Evolutionary conservation across 2,329 filamentous ascomycete species (phyloP).

Genomic region (Waltergamsia citrina): DNA sequence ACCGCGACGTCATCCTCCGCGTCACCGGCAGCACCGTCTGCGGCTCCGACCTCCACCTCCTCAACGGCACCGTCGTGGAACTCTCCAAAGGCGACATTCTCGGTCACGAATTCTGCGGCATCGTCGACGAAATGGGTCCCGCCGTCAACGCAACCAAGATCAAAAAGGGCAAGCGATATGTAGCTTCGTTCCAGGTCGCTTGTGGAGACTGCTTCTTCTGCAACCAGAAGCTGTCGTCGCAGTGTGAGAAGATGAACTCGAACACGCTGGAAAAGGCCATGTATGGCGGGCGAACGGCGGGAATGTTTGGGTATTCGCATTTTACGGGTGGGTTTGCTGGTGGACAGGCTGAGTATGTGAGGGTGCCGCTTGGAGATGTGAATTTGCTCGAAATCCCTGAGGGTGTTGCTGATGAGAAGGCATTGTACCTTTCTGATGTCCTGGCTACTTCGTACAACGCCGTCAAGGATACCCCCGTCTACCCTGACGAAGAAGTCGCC

Average conservation of each 20-base stretch:
- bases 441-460: constrained; percentile 71
- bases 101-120: constrained; percentile 51
- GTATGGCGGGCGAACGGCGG: constrained; percentile 71
- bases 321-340: constrained; percentile 83
- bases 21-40: constrained; percentile 57
- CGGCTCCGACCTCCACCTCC: constrained; percentile 49
- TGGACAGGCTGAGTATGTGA: constrained; percentile 78
- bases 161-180: constrained; percentile 58
- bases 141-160: constrained; percentile 23
- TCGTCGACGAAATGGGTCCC: constrained; percentile 46
- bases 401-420: constrained; percentile 76
- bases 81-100: constrained; percentile 57
- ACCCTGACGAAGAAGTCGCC: constrained; percentile 66
- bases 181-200: constrained; percentile 81
- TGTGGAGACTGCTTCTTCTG: constrained; percentile 67
- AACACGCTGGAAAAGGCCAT: constrained; percentile 63
- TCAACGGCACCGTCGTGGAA: constrained; percentile 46
- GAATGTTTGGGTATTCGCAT: constrained; percentile 65
- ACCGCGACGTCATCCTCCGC: constrained; percentile 69
- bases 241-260: constrained; percentile 72
- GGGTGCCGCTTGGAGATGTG: constrained; percentile 71
- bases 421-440: constrained; percentile 72
- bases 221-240: constrained; percentile 65
- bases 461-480: constrained; percentile 77
- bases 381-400: constrained; percentile 75